Evolutionary conservation across 1,284 basidiomycete species (phyloP), one percentile per base, ranked within the genome.

Genomic region (Heterobasidion irregulare): DNA sequence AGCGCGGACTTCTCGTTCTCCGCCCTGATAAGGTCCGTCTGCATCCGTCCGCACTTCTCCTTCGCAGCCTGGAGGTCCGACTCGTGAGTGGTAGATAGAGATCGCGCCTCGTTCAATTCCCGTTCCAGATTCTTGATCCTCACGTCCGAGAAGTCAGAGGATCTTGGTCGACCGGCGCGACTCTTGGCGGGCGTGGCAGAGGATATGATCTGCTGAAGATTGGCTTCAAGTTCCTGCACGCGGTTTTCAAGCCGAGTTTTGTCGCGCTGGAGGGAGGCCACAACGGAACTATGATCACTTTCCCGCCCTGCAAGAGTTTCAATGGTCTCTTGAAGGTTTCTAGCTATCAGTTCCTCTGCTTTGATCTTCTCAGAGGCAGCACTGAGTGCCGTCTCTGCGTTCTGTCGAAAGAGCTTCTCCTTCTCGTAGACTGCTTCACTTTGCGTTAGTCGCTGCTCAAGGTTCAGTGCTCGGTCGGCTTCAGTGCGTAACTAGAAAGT

Each of bases 1-100:
- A 73, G 54, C 1, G 80, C 82, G 2, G 76, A 70, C 58, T 75
- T 78, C 65, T 82, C 83, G 57, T 89, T 89, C 60, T 83, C 78
- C 9, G 72, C 65, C 53, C 73, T 74, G 19, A 81, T 67, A 10
- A 82, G 64, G 43, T 80, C 73, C 8, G 69, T 66, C 53, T 83
- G 80, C 2, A 72, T 68, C 18, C 71, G 74, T 4, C 74, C 64
- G 8, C 82, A 67, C 60, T 80, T 83, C 55, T 77, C 71, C 44
- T 72, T 73, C 6, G 73, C 61, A 13, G 60, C 60, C 10, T 66
- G 64, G 9, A 84, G 66, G 45, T 75, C 76, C 32, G 64, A 59
- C 16, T 80, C 77, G 50, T 74, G 79, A 57, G 72, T 68, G 2
- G 68, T 64, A 7, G 79, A 65, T 8, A 70, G 64, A 7, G 70